Evolutionary conservation across 2,329 filamentous ascomycete species (phyloP).

Genomic region (Botrytis cinerea): DNA sequence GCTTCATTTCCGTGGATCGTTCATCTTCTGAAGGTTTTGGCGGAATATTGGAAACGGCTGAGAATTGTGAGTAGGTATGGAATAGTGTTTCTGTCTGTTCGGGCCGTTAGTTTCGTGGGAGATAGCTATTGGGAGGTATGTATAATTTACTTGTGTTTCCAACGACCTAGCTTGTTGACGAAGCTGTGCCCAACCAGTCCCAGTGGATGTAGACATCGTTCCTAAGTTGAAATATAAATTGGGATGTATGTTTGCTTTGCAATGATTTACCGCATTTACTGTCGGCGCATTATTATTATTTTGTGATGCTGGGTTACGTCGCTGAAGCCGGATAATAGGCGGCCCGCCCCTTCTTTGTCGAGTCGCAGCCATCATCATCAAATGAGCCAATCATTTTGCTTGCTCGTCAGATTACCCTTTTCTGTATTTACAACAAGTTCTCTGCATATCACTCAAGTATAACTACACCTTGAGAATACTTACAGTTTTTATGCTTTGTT

Average conservation of each 20-base stretch:
- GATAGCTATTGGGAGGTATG: neutral
- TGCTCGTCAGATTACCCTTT: neutral
- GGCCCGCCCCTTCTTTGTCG: conserved; percentile 16
- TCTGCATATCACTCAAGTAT: neutral
- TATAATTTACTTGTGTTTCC: conserved; percentile 74
- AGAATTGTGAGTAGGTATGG: conserved; percentile 88
- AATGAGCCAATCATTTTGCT: conserved; percentile 6
- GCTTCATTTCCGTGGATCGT: conserved; percentile 71
- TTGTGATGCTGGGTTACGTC: conserved; percentile 18
- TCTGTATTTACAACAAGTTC: neutral
- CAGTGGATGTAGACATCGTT: conserved; percentile 32
- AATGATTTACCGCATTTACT: conserved; percentile 11
- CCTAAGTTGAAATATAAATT: neutral
- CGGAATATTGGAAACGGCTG: conserved; percentile 75
- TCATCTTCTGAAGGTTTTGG: conserved; percentile 86
- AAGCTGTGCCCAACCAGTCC: conserved; percentile 81
- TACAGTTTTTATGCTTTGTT: no score
- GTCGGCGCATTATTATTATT: conserved; percentile 8
- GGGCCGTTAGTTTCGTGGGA: conserved; percentile 1
- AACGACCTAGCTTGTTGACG: conserved; percentile 85
- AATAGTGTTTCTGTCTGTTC: conserved; percentile 47
- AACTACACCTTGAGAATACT: neutral
- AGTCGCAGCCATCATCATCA: neutral
- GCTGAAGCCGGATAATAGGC: conserved; percentile 21
- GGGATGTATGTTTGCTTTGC: neutral